Percentiles rank a stretch among this genome's conserved stretches.
Evolutionary conservation across 176 grass and related monocot genomes (phyloP).

Genomic region (Neostapfia colusana): DNA sequence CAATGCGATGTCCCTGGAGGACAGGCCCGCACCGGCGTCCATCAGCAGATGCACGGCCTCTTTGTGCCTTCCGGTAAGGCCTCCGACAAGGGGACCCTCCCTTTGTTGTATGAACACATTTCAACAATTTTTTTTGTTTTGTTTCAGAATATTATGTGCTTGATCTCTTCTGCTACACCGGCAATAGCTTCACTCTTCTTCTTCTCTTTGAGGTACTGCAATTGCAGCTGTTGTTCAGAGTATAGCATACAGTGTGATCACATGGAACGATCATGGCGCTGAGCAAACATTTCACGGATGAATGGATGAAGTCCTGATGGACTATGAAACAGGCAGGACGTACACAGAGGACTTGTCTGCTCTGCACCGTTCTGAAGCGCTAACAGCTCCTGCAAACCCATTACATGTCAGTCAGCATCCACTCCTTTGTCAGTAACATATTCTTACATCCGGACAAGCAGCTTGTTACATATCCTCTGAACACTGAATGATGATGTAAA

Average conservation of each 20-base stretch:
- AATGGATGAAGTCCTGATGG: background rate
- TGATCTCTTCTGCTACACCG: constrained; percentile 53
- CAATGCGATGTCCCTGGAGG: too few relatives aligned
- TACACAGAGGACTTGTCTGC: constrained; percentile 41
- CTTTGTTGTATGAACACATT: too few relatives aligned
- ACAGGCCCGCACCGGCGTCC: too few relatives aligned
- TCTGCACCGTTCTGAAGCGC: constrained; percentile 44
- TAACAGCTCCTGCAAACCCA: constrained; percentile 66
- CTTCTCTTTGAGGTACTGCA: constrained; percentile 70
- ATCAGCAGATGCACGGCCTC: constrained; percentile 43
- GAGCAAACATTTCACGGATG: too few relatives aligned
- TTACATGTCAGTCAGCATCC: background rate
- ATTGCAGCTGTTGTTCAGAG: background rate
- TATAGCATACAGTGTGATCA: background rate
- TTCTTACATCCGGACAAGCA: too few relatives aligned
- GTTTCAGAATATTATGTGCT: constrained; percentile 53
- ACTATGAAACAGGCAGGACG: background rate
- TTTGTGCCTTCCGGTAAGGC: constrained; percentile 51
- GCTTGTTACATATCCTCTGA: background rate
- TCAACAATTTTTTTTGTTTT: too few relatives aligned
- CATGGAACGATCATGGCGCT: too few relatives aligned
- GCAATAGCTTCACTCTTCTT: constrained; percentile 33
- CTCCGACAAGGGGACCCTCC: constrained; percentile 74
- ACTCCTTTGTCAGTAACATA: too few relatives aligned
- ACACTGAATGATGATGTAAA: background rate